Evolutionary conservation across 371 early-diverging fungal species (phyloP), one percentile per base, ranked within the genome.

Genomic region (Mortierella sp.): DNA sequence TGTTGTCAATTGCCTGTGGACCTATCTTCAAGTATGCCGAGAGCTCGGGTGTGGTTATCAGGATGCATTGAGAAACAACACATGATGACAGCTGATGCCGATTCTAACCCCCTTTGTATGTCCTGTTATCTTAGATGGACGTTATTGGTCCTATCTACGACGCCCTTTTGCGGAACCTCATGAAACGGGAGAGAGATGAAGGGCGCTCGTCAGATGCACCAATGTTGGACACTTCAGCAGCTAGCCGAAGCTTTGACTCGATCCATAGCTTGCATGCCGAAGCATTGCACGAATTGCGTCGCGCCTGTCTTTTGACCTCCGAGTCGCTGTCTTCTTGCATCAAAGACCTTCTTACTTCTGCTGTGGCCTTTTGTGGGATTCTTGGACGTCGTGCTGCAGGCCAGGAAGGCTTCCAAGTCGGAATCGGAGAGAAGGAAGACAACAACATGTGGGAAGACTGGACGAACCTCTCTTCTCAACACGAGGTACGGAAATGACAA

Each of bases 1-100:
- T 77, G 91, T 92, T 81, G 81, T 92, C 2, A 90, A 92, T 68
- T 81, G 86, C 22, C 61, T 92, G 27, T 93, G 94, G 94, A 80
- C 81, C 16, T 91, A 93, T 80, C 73, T 92, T 9, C 94, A 93
- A 86, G 92, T 90, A 81, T 14, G 29, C 31, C 21, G n/a, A n/a
- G n/a, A n/a, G n/a, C n/a, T n/a, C n/a, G n/a, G n/a, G n/a, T n/a
- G n/a, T n/a, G n/a, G n/a, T n/a, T n/a, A n/a, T n/a, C n/a, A n/a
- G n/a, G n/a, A n/a, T n/a, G n/a, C n/a, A n/a, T n/a, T n/a, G n/a
- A n/a, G n/a, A n/a, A n/a, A n/a, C n/a, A n/a, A n/a, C n/a, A n/a
- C n/a, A n/a, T n/a, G n/a, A n/a, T n/a, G n/a, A n/a, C n/a, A n/a
- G n/a, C n/a, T n/a, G n/a, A n/a, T n/a, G n/a, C n/a, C n/a, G n/a